Conservation (phyloP, 2,329 filamentous ascomycete species). For the Paecilomyces fulvus region DNA sequence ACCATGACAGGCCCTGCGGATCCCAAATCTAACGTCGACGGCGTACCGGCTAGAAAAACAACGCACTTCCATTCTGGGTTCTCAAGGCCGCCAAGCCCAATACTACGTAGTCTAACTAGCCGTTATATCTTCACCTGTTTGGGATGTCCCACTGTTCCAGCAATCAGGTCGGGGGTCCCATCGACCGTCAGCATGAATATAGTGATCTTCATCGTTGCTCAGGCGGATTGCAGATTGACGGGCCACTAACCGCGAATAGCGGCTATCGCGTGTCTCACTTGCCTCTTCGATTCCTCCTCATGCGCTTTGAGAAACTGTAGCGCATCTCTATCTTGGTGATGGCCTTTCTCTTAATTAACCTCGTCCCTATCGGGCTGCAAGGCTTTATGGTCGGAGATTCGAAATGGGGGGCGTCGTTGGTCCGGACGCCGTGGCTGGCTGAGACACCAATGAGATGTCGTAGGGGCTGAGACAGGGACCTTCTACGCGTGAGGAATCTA, state of each 20-base stretch:
- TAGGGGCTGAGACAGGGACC: not conserved
- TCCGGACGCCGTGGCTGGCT: not conserved
- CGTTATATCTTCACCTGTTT: not conserved
- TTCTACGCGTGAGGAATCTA: not conserved
- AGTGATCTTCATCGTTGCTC: not conserved
- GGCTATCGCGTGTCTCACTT: not conserved
- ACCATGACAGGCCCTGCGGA: not conserved
- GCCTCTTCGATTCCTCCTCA: not conserved
- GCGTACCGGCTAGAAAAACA: not conserved
- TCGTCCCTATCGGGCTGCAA: not conserved
- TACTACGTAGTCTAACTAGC: not conserved
- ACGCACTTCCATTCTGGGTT: not conserved
- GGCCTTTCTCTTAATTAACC: not conserved
- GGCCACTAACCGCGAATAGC: not conserved
- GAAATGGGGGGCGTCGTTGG: not conserved
- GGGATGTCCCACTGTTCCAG: not conserved
- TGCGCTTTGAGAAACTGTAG: not conserved
- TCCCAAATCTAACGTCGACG: not conserved
- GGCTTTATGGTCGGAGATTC: not conserved
- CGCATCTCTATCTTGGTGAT: not conserved
- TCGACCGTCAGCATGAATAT: not conserved
- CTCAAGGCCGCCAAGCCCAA: not conserved
- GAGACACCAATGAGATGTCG: not conserved
- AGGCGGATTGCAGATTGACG: not conserved
- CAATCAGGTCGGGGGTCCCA: not conserved